Conservation (phyloP, 75 land plant genomes). For the Picea glauca region DNA sequence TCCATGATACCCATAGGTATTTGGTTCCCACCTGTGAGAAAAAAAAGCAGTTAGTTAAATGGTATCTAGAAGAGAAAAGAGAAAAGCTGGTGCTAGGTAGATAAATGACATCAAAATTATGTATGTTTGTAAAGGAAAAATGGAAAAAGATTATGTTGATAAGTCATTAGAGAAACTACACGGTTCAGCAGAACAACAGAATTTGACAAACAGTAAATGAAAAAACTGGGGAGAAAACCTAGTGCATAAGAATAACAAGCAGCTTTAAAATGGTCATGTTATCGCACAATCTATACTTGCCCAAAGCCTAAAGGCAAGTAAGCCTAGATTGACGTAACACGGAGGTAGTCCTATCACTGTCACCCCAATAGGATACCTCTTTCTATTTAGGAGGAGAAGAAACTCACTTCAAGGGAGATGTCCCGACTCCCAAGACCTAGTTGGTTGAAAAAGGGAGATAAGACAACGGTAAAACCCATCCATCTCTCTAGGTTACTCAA, state of each 20-base stretch:
- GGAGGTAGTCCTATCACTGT: too few species aligned
- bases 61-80: not conserved
- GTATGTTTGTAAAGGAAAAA: not conserved
- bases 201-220: not conserved
- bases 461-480: too few species aligned
- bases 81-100: not conserved
- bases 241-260: not conserved
- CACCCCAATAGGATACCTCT: too few species aligned
- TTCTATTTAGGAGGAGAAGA: too few species aligned
- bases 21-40: conserved; percentile 78
- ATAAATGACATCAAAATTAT: not conserved
- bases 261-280: not conserved
- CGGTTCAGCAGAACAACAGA: not conserved
- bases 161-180: not conserved
- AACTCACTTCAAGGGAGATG: too few species aligned
- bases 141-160: not conserved
- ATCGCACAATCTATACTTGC: too few species aligned
- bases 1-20: conserved; percentile 96
- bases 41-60: not conserved
- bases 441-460: too few species aligned
- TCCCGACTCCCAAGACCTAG: too few species aligned
- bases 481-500: too few species aligned
- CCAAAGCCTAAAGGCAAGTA: too few species aligned
- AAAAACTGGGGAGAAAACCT: not conserved
- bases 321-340: too few species aligned